A percentile compares a stretch with the other conserved stretches of the same genome.
Conservation (phyloP, 805 yeast genomes). For the Candida wancherniae region DNA sequence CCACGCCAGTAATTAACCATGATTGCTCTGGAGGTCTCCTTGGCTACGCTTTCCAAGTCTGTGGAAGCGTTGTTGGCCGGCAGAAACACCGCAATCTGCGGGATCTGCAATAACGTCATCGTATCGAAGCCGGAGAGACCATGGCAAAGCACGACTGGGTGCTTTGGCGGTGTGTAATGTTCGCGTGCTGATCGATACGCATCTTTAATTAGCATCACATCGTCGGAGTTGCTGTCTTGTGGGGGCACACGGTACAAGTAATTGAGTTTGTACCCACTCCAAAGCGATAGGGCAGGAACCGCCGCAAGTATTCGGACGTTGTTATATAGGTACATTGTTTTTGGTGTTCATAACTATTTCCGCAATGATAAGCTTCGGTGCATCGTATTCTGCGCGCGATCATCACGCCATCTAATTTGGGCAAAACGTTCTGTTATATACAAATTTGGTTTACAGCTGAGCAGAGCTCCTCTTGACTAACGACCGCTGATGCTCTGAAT, state of each 20-base stretch:
- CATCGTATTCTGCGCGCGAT: too few species aligned
- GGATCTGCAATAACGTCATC: conserved; percentile 17
- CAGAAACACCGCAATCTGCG: conserved; percentile 9
- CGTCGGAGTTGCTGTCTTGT: conserved; percentile 9
- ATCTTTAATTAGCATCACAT: conserved; percentile 23
- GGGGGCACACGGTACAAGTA: too few species aligned
- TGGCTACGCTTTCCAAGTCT: conserved; percentile 12
- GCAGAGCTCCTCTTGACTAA: too few species aligned
- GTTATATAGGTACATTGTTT: too few species aligned
- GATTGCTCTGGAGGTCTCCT: conserved; percentile 25
- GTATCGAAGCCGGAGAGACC: conserved; percentile 81
- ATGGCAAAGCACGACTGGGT: conserved; percentile 79
- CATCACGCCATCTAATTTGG: too few species aligned
- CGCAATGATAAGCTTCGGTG: too few species aligned
- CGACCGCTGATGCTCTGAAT: conserved; percentile 42
- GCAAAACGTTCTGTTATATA: too few species aligned
- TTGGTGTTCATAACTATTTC: too few species aligned
- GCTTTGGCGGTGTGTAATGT: conserved; percentile 53
- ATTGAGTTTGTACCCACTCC: too few species aligned
- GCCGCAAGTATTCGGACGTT: too few species aligned
- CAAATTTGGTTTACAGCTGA: too few species aligned
- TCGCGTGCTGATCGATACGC: conserved; percentile 28
- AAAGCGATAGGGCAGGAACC: too few species aligned
- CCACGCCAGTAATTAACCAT: conserved; percentile 80
- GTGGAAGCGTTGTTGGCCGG: conserved; percentile 10